A percentile compares a stretch with the other conserved stretches of the same genome.
Conservation (phyloP, 148 eudicot species). For the Fallopia convolvulus region DNA sequence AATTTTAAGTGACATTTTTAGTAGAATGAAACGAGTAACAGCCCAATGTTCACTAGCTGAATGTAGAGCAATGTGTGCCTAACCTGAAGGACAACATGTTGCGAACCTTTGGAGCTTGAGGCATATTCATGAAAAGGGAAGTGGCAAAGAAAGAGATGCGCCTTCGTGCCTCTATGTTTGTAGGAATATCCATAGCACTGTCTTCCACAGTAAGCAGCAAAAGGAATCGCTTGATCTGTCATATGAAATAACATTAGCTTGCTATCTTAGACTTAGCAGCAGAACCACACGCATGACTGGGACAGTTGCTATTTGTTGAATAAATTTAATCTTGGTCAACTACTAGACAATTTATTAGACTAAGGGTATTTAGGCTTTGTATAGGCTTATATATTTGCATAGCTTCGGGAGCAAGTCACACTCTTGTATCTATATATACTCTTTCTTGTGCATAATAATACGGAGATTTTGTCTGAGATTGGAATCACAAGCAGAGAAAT, state of each 20-base stretch:
- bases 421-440: no score
- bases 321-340: background rate
- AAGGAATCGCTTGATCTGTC: slow-evolving; percentile 75
- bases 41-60: background rate
- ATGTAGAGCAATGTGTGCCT: slow-evolving; percentile 2
- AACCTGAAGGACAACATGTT: slow-evolving; percentile 98
- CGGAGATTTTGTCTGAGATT: no score
- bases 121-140: slow-evolving; percentile 92
- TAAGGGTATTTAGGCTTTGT: no score
- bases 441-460: no score
- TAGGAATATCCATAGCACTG: slow-evolving; percentile 76
- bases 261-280: background rate
- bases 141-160: slow-evolving; percentile 90
- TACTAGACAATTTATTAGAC: background rate
- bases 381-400: no score
- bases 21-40: background rate
- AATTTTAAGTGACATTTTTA: background rate
- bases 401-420: no score
- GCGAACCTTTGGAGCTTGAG: slow-evolving; percentile 89
- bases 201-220: slow-evolving; percentile 82
- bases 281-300: background rate
- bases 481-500: no score
- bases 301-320: background rate
- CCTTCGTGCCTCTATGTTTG: slow-evolving; percentile 86
- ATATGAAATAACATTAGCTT: slow-evolving; percentile 14